These are phyloP conservation scores for Papiliotrema flavescens DNA, from an alignment of 1,284 basidiomycete genomes.

Conservation along the genomic window DNA sequence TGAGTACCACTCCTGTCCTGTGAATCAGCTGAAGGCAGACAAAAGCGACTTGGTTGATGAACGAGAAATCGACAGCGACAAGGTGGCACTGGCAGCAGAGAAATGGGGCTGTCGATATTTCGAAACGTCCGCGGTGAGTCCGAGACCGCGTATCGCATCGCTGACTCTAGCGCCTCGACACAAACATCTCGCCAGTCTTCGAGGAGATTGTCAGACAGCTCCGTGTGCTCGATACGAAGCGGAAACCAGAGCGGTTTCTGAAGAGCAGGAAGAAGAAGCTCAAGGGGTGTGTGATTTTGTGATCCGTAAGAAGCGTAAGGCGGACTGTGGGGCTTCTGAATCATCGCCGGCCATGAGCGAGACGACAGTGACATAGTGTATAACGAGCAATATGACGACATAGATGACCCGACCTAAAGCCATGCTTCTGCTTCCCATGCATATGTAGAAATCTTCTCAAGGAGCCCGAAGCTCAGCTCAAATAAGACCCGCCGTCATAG, in stretches of 20 bases:
- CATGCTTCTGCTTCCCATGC: too few species aligned
- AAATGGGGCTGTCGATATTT: constrained; percentile 26
- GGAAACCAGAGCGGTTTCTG: not conserved
- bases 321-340: not conserved
- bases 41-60: constrained; percentile 36
- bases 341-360: too few species aligned
- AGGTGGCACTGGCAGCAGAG: constrained; percentile 20
- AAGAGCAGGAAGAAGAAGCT: not conserved
- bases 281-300: not conserved
- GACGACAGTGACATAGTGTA: too few species aligned
- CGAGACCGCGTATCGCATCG: not conserved
- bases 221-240: not conserved
- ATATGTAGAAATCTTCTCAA: too few species aligned
- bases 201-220: constrained; percentile 1
- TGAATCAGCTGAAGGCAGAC: constrained; percentile 15
- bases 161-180: not conserved
- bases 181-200: not conserved
- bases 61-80: constrained; percentile 20
- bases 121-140: constrained; percentile 40
- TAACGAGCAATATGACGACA: too few species aligned
- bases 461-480: too few species aligned
- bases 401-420: too few species aligned
- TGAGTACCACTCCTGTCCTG: not conserved
- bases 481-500: not conserved
- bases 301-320: not conserved